Evolutionary conservation across 2,329 filamentous ascomycete species (phyloP), one percentile per base, ranked within the genome.

Genomic region (Microdochium nivale): DNA sequence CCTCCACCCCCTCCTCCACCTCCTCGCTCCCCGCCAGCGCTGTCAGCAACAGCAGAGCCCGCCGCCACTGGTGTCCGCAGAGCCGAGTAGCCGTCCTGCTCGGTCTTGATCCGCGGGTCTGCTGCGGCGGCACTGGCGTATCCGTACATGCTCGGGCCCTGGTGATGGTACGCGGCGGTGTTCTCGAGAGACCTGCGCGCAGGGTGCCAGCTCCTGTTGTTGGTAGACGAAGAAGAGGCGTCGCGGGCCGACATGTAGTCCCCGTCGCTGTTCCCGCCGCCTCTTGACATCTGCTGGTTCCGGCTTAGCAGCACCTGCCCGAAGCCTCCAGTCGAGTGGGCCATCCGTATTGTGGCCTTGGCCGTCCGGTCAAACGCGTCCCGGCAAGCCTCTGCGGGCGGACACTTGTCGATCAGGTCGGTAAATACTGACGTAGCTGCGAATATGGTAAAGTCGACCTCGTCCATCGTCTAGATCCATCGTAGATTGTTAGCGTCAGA

Each of bases 361-460:
- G 89, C 91, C 73, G 96, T 97, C 37, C 92, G 83, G 60, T 95
- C 89, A 65, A 97, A 96, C 1, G 94, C 91, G 66, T 97, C 91
- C 14, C 90, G 84, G 66, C 92, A 97, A 11, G 91, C 90, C 74
- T 96, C 91, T 30, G 92, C 92, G 0, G 92, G 92, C 0, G 92
- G 91, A 59, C 94, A 97, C 67, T 96, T 96, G 58, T 95, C 88
- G 58, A 95, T 91, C 56, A 97, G 77, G 63, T 96, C 94, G 4
- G 84, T 86, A 44, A 97, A 84, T 9, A 97, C 90, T 1, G 92
- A 96, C 48, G 90, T 96, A 23, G 91, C 92, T 9, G 91, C 90
- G 48, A 96, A 76, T 9, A 97, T 88, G 1, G 92, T 97, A 61
- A 96, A 96, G 65, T 97, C 92, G n/a, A 97, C 90, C 65, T 97